Conservation (phyloP, 257 asterid species). For the Nicotiana undulata region DNA sequence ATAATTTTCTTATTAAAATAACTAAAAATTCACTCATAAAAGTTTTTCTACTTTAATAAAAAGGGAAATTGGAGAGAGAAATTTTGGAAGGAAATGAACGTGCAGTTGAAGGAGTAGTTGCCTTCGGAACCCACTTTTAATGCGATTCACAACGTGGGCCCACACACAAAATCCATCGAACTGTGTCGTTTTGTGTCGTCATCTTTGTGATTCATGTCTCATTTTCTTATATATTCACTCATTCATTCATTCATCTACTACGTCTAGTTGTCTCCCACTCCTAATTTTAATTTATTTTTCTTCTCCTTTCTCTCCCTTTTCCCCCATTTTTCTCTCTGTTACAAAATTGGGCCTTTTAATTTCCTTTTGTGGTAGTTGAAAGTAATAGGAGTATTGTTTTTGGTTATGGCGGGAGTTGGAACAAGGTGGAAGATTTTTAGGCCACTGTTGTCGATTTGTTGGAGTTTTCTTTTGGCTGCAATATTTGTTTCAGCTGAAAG, state of each 20-base stretch:
- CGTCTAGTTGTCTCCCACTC: too few species aligned
- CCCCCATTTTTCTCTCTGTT: background rate
- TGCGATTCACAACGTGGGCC: background rate
- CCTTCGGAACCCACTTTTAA: background rate
- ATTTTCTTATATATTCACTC: background rate
- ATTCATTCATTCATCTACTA: background rate
- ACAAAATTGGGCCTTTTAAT: background rate
- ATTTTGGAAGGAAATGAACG: background rate
- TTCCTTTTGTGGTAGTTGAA: background rate
- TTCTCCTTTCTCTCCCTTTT: background rate
- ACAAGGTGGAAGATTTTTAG: slow-evolving; percentile 51
- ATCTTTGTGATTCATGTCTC: background rate
- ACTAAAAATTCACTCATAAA: background rate
- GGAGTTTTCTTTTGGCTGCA: slow-evolving; percentile 72
- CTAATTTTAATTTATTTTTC: too few species aligned
- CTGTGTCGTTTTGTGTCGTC: background rate
- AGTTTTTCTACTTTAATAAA: background rate
- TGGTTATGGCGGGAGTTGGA: slow-evolving; percentile 45
- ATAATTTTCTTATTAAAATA: too few species aligned
- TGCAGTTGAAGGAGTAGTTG: background rate
- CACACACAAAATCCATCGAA: background rate
- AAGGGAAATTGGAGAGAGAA: background rate
- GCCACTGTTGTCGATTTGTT: slow-evolving; percentile 48
- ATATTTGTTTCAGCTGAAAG: slow-evolving; percentile 85
- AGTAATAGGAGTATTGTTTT: too few species aligned